These are phyloP conservation scores for Dictyostelium capitatum DNA, from an alignment of 78 protist genomes.

Conservation along the genomic window DNA sequence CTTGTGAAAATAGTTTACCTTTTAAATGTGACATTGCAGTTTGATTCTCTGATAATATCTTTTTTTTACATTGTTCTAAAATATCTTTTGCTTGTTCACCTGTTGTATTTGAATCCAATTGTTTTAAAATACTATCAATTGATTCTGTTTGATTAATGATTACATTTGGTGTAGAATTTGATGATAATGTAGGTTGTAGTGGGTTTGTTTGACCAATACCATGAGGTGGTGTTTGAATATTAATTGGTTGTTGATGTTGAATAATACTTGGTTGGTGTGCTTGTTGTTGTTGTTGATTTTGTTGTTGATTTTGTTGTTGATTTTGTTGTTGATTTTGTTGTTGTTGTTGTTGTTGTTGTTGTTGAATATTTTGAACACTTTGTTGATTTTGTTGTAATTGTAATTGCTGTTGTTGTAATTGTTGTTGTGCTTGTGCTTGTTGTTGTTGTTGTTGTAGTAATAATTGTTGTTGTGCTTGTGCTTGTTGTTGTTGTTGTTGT, in stretches of 20 bases:
- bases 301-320: neutral
- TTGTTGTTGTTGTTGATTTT: neutral
- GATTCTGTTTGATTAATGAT: neutral
- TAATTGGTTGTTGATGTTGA: neutral
- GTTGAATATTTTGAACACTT: neutral
- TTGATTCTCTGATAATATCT: neutral
- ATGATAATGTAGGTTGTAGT: neutral
- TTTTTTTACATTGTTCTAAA: conserved; percentile 6
- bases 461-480: no score
- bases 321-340: neutral
- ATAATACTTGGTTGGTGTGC: neutral
- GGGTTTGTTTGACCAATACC: neutral
- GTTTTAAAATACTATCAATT: neutral
- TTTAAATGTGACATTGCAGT: neutral
- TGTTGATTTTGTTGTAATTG: neutral
- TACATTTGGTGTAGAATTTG: neutral
- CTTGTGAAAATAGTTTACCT: neutral
- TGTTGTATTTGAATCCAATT: conserved; percentile 5
- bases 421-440: neutral
- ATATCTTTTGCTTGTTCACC: conserved; percentile 10
- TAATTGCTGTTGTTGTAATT: neutral
- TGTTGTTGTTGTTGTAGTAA: neutral
- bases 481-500: no score
- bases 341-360: neutral
- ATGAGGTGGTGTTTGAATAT: neutral